Evolutionary conservation across 768 basidiomycete genomes (phyloP).

Genomic region (Omphalotus guepiniiformis): DNA sequence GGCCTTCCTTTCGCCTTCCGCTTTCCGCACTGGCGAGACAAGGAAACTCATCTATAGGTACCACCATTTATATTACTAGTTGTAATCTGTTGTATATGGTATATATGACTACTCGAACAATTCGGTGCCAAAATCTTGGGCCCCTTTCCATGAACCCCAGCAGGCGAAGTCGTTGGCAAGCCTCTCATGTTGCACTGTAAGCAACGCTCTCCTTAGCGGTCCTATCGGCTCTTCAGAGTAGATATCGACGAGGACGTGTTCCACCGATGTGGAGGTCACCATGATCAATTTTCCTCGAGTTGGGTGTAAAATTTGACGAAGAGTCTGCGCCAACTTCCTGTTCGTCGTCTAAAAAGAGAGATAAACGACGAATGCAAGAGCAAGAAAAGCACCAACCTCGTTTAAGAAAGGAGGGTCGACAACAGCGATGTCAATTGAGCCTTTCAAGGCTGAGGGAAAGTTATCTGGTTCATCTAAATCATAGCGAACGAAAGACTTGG

Average conservation of each 20-base stretch:
- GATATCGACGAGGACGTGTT: slow-evolving; percentile 26
- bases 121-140: slow-evolving; percentile 18
- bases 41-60: too few species aligned
- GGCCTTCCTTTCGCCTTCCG: too few species aligned
- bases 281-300: slow-evolving; percentile 33
- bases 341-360: slow-evolving; percentile 33
- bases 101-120: slow-evolving; percentile 6
- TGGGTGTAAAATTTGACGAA: slow-evolving; percentile 37
- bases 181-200: slow-evolving; percentile 32
- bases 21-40: too few species aligned
- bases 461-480: slow-evolving; percentile 40
- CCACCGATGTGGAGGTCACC: slow-evolving; percentile 37
- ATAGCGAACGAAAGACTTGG: slow-evolving; percentile 36
- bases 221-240: slow-evolving; percentile 35
- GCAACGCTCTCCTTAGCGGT: slow-evolving; percentile 29
- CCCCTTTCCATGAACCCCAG: slow-evolving; percentile 41
- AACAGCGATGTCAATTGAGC: slow-evolving; percentile 33
- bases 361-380: not conserved
- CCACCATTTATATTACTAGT: too few species aligned
- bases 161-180: slow-evolving; percentile 40
- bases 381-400: slow-evolving; percentile 27
- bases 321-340: slow-evolving; percentile 30
- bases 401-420: slow-evolving; percentile 45
- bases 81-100: too few species aligned
- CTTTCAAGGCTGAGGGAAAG: slow-evolving; percentile 30